Percentiles rank a stretch among this genome's conserved stretches.
phyloP scores from a whole-genome alignment of 495 filamentous ascomycete species.

The Penicillium lividum region DNA sequence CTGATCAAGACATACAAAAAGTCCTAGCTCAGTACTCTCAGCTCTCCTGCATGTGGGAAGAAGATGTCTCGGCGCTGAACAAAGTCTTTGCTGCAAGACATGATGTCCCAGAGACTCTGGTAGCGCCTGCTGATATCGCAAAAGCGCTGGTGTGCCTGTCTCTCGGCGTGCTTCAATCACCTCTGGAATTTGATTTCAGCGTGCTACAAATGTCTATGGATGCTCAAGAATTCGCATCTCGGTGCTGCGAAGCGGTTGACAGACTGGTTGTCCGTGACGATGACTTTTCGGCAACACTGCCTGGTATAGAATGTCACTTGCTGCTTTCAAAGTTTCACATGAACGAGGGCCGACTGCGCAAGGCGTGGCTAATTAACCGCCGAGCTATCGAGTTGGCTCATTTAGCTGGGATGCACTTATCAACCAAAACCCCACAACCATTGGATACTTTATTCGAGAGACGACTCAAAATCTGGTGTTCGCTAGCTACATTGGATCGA shows the following conservation, averaged over 20 bases:
- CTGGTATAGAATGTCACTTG: constrained; percentile 52
- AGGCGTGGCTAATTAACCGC: constrained; percentile 50
- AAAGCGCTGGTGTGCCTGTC: constrained; percentile 40
- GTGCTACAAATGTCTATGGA: constrained; percentile 26
- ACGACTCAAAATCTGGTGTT: constrained; percentile 46
- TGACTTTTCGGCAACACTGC: constrained; percentile 47
- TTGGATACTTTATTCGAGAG: constrained; percentile 27
- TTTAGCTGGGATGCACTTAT: constrained; percentile 46
- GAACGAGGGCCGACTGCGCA: constrained; percentile 52
- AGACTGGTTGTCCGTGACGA: constrained; percentile 49
- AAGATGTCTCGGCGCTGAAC: constrained; percentile 28
- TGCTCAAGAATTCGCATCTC: constrained; percentile 29
- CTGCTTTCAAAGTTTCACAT: constrained; percentile 48
- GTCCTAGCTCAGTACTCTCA: constrained; percentile 31
- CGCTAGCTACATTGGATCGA: constrained; percentile 45
- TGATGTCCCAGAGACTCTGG: constrained; percentile 9
- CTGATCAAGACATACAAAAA: constrained; percentile 23
- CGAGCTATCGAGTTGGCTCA: constrained; percentile 51
- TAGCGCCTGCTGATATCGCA: constrained; percentile 34
- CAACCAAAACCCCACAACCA: constrained; percentile 23
- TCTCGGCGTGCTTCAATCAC: constrained; percentile 37
- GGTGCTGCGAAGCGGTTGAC: constrained; percentile 39
- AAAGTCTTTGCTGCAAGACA: constrained; percentile 5
- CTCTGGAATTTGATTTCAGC: constrained; percentile 26
- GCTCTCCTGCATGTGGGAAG: constrained; percentile 35